Evolutionary conservation across 805 yeast species (phyloP).

Genomic region (Candida sphagnicola): DNA sequence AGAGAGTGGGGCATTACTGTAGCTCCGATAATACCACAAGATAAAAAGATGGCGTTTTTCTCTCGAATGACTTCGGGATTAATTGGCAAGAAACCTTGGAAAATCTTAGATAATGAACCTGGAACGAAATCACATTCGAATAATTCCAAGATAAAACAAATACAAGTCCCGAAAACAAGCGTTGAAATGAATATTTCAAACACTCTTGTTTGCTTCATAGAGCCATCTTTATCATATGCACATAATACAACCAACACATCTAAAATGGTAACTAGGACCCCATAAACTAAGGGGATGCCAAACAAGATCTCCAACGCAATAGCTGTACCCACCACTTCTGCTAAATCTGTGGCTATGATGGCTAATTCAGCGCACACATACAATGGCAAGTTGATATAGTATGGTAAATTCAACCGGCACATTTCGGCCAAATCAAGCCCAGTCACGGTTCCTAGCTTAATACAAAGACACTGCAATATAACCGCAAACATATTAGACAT

Average conservation of each 20-base stretch:
- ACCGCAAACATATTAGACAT: constrained; percentile 84
- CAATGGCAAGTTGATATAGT: constrained; percentile 56
- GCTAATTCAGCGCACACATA: constrained; percentile 80
- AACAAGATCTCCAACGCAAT: constrained; percentile 76
- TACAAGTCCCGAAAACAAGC: constrained; percentile 69
- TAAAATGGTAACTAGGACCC: constrained; percentile 74
- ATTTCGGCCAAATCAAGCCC: constrained; percentile 86
- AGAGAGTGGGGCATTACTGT: constrained; percentile 49
- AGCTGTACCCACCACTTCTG: constrained; percentile 94
- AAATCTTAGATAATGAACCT: constrained; percentile 48
- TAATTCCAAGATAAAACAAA: constrained; percentile 71
- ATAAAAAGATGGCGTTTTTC: constrained; percentile 36
- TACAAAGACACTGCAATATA: constrained; percentile 75
- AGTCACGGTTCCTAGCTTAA: constrained; percentile 83
- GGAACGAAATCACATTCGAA: constrained; percentile 50
- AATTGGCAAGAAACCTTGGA: constrained; percentile 67
- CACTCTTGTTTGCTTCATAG: constrained; percentile 67
- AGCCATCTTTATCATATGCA: constrained; percentile 73
- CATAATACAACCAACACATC: constrained; percentile 77
- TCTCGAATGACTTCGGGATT: constrained; percentile 27
- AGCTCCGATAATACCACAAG: constrained; percentile 45
- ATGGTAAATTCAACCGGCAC: constrained; percentile 68
- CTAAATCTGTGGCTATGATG: constrained; percentile 87
- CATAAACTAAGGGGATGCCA: constrained; percentile 65
- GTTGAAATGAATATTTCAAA: constrained; percentile 74